phyloP scores from a whole-genome alignment of 2,329 filamentous ascomycete genomes.

The Colletotrichum eleusines region DNA sequence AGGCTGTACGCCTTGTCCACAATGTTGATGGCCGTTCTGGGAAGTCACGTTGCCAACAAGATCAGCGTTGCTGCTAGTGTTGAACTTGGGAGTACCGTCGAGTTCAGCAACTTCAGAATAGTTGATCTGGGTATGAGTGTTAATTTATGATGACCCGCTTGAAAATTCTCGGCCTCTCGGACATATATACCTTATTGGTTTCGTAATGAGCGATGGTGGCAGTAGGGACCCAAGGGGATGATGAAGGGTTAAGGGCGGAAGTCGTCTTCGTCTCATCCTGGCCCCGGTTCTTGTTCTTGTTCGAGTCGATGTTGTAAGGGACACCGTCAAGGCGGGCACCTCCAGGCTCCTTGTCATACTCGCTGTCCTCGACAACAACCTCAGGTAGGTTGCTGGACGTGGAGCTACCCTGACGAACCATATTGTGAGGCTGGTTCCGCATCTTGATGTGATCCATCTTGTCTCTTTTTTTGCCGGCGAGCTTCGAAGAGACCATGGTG shows the following conservation, averaged over 20 bases:
- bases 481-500: slow-evolving; percentile 18
- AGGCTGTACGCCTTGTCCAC: not conserved
- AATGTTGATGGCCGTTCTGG: not conserved
- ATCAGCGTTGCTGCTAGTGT: not conserved
- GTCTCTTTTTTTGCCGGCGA: slow-evolving; percentile 1
- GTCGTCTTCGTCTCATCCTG: not conserved
- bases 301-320: not conserved
- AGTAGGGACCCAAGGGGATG: slow-evolving; percentile 35
- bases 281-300: slow-evolving; percentile 3
- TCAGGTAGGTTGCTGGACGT: slow-evolving; percentile 10
- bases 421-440: slow-evolving; percentile 12
- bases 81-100: slow-evolving; percentile 1
- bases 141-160: not conserved
- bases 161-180: not conserved
- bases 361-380: slow-evolving; percentile 16
- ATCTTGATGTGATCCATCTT: slow-evolving; percentile 17
- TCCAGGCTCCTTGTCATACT: slow-evolving; percentile 32
- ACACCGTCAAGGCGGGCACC: slow-evolving; percentile 27
- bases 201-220: not conserved
- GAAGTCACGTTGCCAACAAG: not conserved
- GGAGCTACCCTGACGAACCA: slow-evolving; percentile 4
- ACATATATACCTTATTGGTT: slow-evolving; percentile 6
- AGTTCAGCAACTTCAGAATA: slow-evolving; percentile 15
- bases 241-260: slow-evolving; percentile 36
- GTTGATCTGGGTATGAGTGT: not conserved